These are phyloP conservation scores for Sicyos edulis DNA, from an alignment of 306 rosid genomes.

Conservation along the genomic window DNA sequence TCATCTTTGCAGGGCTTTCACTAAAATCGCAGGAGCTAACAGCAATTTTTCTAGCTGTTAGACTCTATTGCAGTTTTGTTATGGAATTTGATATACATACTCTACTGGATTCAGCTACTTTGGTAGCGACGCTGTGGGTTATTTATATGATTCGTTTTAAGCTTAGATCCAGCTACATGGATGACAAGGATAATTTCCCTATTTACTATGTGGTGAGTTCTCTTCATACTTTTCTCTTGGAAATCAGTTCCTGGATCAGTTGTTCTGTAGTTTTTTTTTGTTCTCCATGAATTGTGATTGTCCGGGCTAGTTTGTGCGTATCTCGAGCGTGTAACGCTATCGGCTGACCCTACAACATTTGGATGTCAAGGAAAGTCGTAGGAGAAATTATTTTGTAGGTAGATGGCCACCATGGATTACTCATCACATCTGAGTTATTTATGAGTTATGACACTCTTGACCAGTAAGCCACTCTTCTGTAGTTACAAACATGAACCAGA, in stretches of 20 bases:
- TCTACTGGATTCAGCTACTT: conserved; percentile 58
- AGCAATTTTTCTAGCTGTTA: conserved; percentile 60
- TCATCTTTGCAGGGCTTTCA: conserved; percentile 51
- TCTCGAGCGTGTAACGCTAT: no score
- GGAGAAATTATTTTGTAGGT: no score
- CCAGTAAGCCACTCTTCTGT: no score
- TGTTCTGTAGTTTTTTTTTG: no score
- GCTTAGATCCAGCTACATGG: conserved; percentile 63
- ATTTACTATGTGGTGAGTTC: conserved; percentile 54
- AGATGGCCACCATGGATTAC: no score
- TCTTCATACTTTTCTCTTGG: not conserved
- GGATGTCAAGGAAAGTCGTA: no score
- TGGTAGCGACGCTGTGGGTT: conserved; percentile 68
- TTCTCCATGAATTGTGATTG: no score
- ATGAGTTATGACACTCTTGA: no score
- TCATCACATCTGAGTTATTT: no score
- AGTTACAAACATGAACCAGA: not conserved
- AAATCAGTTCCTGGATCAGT: not conserved
- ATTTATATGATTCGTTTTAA: conserved; percentile 61
- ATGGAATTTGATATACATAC: conserved; percentile 83
- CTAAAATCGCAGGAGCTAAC: conserved; percentile 77
- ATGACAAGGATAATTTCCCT: conserved; percentile 59
- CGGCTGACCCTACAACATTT: no score
- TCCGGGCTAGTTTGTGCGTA: no score
- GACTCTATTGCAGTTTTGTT: conserved; percentile 75